Base-by-base conservation (phyloP, 2,329 filamentous ascomycete genomes). In the Emericellopsis atlantica region DNA sequence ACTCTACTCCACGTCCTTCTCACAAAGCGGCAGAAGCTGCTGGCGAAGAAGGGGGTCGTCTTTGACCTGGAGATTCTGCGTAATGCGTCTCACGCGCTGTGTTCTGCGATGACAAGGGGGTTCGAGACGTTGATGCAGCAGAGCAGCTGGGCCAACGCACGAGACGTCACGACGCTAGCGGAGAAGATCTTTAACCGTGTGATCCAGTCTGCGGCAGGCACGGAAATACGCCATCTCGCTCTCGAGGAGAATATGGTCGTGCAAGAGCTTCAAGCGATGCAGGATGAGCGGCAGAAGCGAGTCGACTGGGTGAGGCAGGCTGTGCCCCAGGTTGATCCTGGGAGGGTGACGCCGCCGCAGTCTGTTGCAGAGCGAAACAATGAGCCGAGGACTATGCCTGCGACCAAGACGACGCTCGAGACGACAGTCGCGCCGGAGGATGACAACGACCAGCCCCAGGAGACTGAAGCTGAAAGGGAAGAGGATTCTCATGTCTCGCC, bases 121-220 rank as follows among this genome's bases (percentile, higher is more conserved):
- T 70, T 81, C 31, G 39, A 51, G 0, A 32, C 40, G 0, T 54
- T 83, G 0, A 52, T 65, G 0, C 34, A 41, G 0, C 59, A 72
- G 4, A 52, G 65, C 0, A 65, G 65, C 6, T 84, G 79, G 75
- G 80, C 70, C 0, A 84, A 74, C 45, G 79, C 70, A 0, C 66
- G 79, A 4, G 80, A 84, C 37, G 67, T 84, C 2, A 58, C 72
- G 11, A 70, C 67, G 0, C 35, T 84, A 0, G 64, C 60, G 0
- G 74, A 70, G 43, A 49, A 40, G 1, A 67, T 81, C 2, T 75
- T 76, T 46, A 53, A 56, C 14, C 50, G 43, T n/a, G 45, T 80
- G 2, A 75, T 76, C 46, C 53, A 56, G n/a, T 50, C 44, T 15
- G 45, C 39, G n/a, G 36, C 56, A 2, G 48, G 54, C 14, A 24